Conservation (phyloP, 2,329 filamentous ascomycete species). For the Aspergillus udagawae region DNA sequence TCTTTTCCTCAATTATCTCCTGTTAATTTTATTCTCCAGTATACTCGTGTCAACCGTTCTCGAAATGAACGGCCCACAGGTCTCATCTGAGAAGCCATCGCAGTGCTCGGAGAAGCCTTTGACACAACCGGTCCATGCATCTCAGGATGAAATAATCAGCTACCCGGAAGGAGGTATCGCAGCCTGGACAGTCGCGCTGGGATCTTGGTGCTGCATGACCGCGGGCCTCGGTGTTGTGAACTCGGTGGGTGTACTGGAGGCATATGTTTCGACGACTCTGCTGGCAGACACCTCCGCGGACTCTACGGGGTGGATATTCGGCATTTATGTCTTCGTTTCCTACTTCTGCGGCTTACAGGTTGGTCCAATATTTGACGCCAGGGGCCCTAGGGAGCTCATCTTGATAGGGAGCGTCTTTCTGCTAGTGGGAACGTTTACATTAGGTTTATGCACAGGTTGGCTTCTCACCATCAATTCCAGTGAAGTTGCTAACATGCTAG, state of each 20-base stretch:
- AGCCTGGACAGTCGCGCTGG: constrained; percentile 40
- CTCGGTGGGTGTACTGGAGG: constrained; percentile 21
- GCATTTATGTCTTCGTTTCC: constrained; percentile 23
- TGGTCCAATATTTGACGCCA: constrained; percentile 27
- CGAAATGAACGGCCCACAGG: no score
- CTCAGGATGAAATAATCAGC: not conserved
- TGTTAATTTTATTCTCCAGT: no score
- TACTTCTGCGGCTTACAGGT: constrained; percentile 22
- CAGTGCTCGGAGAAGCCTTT: no score
- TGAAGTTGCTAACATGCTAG: not conserved
- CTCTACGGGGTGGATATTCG: constrained; percentile 25
- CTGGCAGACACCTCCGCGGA: constrained; percentile 9
- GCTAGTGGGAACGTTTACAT: constrained; percentile 14
- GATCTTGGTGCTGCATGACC: constrained; percentile 31
- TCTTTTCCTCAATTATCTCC: no score
- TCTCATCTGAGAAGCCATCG: no score
- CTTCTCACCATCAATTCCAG: not conserved
- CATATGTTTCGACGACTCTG: constrained; percentile 10
- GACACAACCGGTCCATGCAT: no score
- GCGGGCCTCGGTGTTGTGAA: constrained; percentile 36
- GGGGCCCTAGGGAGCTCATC: constrained; percentile 20
- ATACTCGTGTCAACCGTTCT: no score
- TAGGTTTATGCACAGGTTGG: constrained; percentile 20
- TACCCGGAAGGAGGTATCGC: constrained; percentile 21
- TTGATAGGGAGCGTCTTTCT: constrained; percentile 14